phyloP scores from a whole-genome alignment of 2,329 filamentous ascomycete genomes.

The Xylaria sp. region DNA sequence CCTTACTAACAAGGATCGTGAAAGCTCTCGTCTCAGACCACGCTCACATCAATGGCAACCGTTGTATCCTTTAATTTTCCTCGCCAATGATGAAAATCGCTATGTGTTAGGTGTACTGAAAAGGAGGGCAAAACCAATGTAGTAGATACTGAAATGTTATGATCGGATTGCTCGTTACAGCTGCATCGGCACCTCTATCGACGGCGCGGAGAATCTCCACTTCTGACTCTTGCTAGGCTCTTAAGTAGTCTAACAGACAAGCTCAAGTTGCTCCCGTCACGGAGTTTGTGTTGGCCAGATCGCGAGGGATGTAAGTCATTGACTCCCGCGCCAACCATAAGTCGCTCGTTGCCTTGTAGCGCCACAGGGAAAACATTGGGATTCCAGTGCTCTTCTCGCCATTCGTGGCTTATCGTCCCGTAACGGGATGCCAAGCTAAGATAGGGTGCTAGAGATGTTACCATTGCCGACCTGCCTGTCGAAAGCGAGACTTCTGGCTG shows the following conservation, averaged over 20 bases:
- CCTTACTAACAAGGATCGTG: no score
- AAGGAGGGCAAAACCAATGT: constrained; percentile 67
- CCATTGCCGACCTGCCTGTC: no score
- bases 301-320: constrained; percentile 69
- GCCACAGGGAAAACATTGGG: no score
- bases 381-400: no score
- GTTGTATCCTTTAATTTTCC: constrained; percentile 66
- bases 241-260: constrained; percentile 68
- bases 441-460: no score
- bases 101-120: constrained; percentile 72
- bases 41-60: constrained; percentile 70
- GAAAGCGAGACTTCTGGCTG: no score
- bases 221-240: constrained; percentile 62
- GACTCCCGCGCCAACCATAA: constrained; percentile 74
- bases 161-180: no score
- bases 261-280: constrained; percentile 66
- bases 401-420: no score
- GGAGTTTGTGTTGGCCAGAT: constrained; percentile 63
- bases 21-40: no score
- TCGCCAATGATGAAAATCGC: constrained; percentile 62
- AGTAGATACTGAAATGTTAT: constrained; percentile 63
- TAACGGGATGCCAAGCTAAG: no score
- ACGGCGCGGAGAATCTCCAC: constrained; percentile 68
- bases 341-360: constrained; percentile 26
- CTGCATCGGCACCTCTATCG: constrained; percentile 71